Conservation (phyloP, 768 basidiomycete genomes). For the Russula emetica region DNA sequence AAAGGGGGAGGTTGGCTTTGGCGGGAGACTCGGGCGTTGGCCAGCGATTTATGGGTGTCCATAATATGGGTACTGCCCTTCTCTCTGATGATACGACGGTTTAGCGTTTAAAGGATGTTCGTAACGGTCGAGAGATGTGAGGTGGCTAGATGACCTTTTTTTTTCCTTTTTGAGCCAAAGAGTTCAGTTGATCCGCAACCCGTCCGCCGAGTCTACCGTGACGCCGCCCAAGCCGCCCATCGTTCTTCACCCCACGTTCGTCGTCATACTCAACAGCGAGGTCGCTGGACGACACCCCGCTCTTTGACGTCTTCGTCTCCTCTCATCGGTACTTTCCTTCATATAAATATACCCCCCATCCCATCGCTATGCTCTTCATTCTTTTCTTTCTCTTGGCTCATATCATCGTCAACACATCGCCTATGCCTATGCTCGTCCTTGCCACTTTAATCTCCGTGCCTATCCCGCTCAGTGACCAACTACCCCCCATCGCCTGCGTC, state of each 20-base stretch:
- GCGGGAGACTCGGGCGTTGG: slow-evolving; percentile 52
- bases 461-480: slow-evolving; percentile 65
- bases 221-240: slow-evolving; percentile 7
- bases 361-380: slow-evolving; percentile 60
- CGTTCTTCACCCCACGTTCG: slow-evolving; percentile 17
- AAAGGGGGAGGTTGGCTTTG: slow-evolving; percentile 37
- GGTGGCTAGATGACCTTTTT: not conserved
- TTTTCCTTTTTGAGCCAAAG: slow-evolving; percentile 14
- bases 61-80: slow-evolving; percentile 62
- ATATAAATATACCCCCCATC: slow-evolving; percentile 18
- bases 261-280: slow-evolving; percentile 26
- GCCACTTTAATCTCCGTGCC: slow-evolving; percentile 42
- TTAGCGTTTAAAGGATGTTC: slow-evolving; percentile 27
- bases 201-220: not conserved
- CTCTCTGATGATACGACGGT: slow-evolving; percentile 48
- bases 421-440: slow-evolving; percentile 28
- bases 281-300: slow-evolving; percentile 33
- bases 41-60: slow-evolving; percentile 53
- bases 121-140: slow-evolving; percentile 18
- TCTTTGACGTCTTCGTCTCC: slow-evolving; percentile 22
- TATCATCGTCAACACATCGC: slow-evolving; percentile 36
- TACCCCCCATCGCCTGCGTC: slow-evolving; percentile 72
- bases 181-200: not conserved
- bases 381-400: slow-evolving; percentile 53
- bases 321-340: slow-evolving; percentile 10